Conservation (phyloP, 768 basidiomycete species). For the Suillus ampliporus region DNA sequence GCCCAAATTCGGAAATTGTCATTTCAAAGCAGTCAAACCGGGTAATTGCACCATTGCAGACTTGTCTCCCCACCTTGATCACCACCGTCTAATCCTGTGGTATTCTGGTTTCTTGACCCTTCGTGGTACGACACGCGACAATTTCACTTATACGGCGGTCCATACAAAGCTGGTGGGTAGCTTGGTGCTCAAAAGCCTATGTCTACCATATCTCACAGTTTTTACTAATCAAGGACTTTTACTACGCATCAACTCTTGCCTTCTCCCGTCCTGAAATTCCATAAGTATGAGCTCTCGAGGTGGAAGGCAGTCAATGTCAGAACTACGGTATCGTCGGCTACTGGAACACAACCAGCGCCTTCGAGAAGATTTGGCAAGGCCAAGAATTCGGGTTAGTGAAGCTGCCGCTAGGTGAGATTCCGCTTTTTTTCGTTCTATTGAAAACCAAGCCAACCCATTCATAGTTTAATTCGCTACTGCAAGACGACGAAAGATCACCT, state of each 20-base stretch:
- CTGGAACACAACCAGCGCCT: slow-evolving; percentile 77
- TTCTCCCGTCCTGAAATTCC: slow-evolving; percentile 7
- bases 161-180: slow-evolving; percentile 7
- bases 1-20: not conserved
- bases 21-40: slow-evolving; percentile 7
- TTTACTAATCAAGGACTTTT: slow-evolving; percentile 4
- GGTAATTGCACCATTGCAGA: slow-evolving; percentile 10
- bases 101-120: not conserved
- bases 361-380: slow-evolving; percentile 73
- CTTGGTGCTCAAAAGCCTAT: not conserved
- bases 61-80: slow-evolving; percentile 10
- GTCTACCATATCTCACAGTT: slow-evolving; percentile 13
- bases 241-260: slow-evolving; percentile 8
- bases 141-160: not conserved
- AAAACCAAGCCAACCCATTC: slow-evolving; percentile 12
- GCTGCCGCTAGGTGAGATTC: slow-evolving; percentile 65
- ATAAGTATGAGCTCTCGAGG: slow-evolving; percentile 63
- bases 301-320: slow-evolving; percentile 76
- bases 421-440: slow-evolving; percentile 3
- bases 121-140: not conserved
- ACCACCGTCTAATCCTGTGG: slow-evolving; percentile 7
- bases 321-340: slow-evolving; percentile 80
- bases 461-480: slow-evolving; percentile 75
- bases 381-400: slow-evolving; percentile 74
- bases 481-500: slow-evolving; percentile 76